phyloP scores from a whole-genome alignment of 805 yeast genomes.

The Wickerhamiella spandovensis region DNA sequence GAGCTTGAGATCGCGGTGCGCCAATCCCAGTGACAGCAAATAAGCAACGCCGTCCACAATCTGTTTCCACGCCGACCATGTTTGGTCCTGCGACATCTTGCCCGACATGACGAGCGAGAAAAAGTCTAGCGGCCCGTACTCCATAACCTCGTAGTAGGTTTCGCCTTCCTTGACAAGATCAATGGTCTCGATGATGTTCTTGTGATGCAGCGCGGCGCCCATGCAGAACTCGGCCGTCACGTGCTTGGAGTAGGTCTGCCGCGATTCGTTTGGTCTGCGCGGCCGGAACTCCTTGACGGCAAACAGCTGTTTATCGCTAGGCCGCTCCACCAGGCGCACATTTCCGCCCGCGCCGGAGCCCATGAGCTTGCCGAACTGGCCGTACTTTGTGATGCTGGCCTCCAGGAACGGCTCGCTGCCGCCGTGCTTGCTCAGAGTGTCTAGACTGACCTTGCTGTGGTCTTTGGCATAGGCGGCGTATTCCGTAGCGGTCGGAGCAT shows the following conservation, averaged over 20 bases:
- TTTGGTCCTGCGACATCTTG: conserved; percentile 53
- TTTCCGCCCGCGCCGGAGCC: conserved; percentile 96
- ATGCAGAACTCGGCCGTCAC: conserved; percentile 73
- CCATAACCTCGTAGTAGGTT: conserved; percentile 70
- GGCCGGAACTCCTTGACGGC: conserved; percentile 83
- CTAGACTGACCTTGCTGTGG: not conserved
- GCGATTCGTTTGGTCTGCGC: conserved; percentile 46
- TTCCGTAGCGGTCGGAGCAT: not conserved
- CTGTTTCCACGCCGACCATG: conserved; percentile 73
- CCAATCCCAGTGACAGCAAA: conserved; percentile 70
- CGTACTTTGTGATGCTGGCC: conserved; percentile 47
- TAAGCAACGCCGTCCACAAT: conserved; percentile 61
- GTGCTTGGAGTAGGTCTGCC: conserved; percentile 57
- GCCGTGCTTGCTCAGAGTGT: conserved; percentile 4
- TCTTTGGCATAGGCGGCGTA: not conserved
- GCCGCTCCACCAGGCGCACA: conserved; percentile 61
- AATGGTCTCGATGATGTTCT: conserved; percentile 65
- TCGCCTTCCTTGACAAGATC: conserved; percentile 63
- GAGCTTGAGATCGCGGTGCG: conserved; percentile 84
- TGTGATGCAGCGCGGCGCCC: conserved; percentile 66
- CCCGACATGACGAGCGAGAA: conserved; percentile 90
- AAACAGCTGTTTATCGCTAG: conserved; percentile 45
- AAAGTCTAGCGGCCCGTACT: conserved; percentile 82
- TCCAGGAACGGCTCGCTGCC: conserved; percentile 28
- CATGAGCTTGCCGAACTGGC: conserved; percentile 54